Conservation (phyloP, 208 protist species). For the Trypanosoma boissoni region DNA sequence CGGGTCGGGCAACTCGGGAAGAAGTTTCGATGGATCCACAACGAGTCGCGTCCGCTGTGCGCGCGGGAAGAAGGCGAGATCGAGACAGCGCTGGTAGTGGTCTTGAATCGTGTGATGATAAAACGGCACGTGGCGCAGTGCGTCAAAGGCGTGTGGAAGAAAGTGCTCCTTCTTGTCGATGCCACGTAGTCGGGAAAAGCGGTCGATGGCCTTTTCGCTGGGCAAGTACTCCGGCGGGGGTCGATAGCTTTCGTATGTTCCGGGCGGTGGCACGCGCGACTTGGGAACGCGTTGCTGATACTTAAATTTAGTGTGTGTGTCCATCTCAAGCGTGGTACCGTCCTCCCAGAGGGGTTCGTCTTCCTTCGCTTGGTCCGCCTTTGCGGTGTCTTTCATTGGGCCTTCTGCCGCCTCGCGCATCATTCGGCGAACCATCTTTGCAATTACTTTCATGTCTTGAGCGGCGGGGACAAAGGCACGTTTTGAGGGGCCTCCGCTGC, state of each 20-base stretch:
- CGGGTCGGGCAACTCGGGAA: conserved; percentile 98
- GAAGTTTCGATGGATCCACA: conserved; percentile 93
- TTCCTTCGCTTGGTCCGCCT: conserved; percentile 25
- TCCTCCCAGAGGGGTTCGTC: conserved; percentile 24
- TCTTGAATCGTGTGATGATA: conserved; percentile 97
- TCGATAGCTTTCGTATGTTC: conserved; percentile 97
- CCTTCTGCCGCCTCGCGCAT: conserved; percentile 46
- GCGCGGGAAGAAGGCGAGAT: conserved; percentile 98
- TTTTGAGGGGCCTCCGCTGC: conserved; percentile 81
- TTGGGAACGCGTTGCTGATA: conserved; percentile 86
- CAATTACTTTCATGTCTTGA: conserved; percentile 90
- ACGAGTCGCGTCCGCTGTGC: conserved; percentile 88
- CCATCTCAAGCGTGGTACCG: conserved; percentile 68
- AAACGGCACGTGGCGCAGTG: conserved; percentile 93
- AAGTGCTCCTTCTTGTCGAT: conserved; percentile 94
- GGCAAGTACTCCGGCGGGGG: conserved; percentile 98
- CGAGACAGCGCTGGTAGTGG: conserved; percentile 98
- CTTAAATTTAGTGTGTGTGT: conserved; percentile 84
- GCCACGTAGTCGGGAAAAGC: conserved; percentile 84
- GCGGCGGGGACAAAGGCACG: conserved; percentile 75
- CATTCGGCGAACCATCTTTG: conserved; percentile 86
- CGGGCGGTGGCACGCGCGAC: conserved; percentile 79
- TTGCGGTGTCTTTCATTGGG: not conserved
- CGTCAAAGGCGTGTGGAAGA: conserved; percentile 89
- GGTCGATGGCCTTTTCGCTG: conserved; percentile 85